These are phyloP conservation scores for Aspergillus aculeatus DNA, from an alignment of 2,329 filamentous ascomycete genomes.

Conservation along the genomic window DNA sequence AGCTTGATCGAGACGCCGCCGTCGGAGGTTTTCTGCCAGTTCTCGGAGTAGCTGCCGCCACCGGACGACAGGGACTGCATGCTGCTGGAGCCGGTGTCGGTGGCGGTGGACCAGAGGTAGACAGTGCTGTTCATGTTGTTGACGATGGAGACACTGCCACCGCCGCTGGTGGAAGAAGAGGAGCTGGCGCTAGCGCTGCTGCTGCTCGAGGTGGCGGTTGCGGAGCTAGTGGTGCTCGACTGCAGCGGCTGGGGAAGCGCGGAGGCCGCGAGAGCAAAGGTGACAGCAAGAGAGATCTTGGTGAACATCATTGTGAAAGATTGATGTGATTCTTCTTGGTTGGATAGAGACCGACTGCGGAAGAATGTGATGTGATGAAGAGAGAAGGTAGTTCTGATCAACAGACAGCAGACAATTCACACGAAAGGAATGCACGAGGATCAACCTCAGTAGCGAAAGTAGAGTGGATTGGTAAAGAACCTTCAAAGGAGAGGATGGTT, in stretches of 20 bases:
- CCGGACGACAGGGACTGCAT: background rate
- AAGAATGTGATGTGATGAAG: background rate
- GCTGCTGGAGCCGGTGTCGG: background rate
- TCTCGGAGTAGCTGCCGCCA: background rate
- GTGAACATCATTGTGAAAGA: slow-evolving; percentile 7
- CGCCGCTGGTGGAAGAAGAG: background rate
- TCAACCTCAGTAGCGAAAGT: slow-evolving; percentile 8
- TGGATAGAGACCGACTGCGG: background rate
- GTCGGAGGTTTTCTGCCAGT: background rate
- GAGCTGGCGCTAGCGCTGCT: background rate
- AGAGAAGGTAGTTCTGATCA: slow-evolving; percentile 3
- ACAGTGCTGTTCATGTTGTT: slow-evolving; percentile 7
- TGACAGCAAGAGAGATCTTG: background rate
- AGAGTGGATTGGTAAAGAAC: background rate
- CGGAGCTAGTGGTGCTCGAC: background rate
- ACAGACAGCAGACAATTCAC: background rate
- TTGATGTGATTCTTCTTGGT: background rate
- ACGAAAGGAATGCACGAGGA: slow-evolving; percentile 2
- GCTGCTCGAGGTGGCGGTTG: slow-evolving; percentile 2
- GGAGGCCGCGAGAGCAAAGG: slow-evolving; percentile 2
- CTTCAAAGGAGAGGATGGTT: slow-evolving; percentile 1
- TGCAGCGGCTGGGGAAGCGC: background rate
- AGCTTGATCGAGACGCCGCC: background rate
- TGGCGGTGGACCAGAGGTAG: slow-evolving; percentile 4
- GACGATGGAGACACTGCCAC: slow-evolving; percentile 6